Evolutionary conservation across 2,329 filamentous ascomycete species (phyloP), one percentile per base, ranked within the genome.

Genomic region (Xylaria sp.): DNA sequence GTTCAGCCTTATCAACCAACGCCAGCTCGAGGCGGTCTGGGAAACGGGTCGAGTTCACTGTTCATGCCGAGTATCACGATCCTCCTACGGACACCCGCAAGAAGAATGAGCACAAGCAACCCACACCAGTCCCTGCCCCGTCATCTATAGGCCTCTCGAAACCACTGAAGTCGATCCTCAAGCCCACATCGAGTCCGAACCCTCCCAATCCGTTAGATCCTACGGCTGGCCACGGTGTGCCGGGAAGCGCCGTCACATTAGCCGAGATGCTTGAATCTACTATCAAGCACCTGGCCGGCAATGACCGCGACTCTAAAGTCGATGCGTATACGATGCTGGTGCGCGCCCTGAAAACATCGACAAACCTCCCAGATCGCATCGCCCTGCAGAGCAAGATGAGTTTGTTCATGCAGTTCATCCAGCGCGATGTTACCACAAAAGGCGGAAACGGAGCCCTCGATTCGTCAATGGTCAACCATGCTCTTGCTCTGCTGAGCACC

Each of bases 301-400:
- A 89, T 34, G 92, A 94, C 72, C 86, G 91, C 61, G 87, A 89
- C 65, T 90, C 89, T 12, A 91, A 91, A 72, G 81, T 96, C 36
- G 96, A 99, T 81, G 93, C 94, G 57, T 98, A 99, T 76, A 89
- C 90, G 77, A 92, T 92, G 75, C 84, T 99, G 53, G 88, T 91
- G 36, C 87, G 89, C 39, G 90, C 91, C 3, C 83, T 98, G 73
- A 92, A 93, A 78, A 87, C 91, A 5, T 97, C 95, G 65, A 93
- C 94, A 70, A 92, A 93, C 72, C 82, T 97, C 14, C 94, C 94
- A 0, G 91, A 96, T 72, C 83, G 89, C 42, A 88, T 91, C 64
- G 89, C 90, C 11, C 83, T 97, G 63, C 86, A 89, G 65, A 87
- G 88, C 59, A 97, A 96, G 79, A 91, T 98, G 85, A 85, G 86